phyloP scores from a whole-genome alignment of 2,329 filamentous ascomycete species.

The Cordyceps tenuipes region DNA sequence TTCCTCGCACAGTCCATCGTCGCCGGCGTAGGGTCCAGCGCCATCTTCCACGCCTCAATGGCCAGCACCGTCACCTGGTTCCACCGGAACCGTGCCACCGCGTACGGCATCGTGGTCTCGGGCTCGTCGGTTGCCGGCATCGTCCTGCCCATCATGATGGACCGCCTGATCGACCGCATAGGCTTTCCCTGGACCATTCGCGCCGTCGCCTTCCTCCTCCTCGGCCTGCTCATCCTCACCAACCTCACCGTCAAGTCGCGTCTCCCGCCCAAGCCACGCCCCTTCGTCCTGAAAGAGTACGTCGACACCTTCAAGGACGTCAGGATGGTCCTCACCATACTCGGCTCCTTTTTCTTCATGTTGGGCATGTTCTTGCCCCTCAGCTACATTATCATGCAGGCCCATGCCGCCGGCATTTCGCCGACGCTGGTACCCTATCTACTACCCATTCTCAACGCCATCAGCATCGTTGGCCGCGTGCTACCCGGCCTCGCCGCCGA shows the following conservation, averaged over 20 bases:
- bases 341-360: conserved; percentile 47
- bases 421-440: conserved; percentile 36
- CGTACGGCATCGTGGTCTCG: conserved; percentile 44
- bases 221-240: conserved; percentile 28
- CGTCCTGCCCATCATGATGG: conserved; percentile 52
- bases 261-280: conserved; percentile 36
- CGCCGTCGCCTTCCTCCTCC: conserved; percentile 37
- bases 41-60: conserved; percentile 35
- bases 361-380: conserved; percentile 47
- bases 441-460: conserved; percentile 49
- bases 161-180: conserved; percentile 41
- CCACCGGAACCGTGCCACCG: conserved; percentile 39
- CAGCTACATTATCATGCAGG: conserved; percentile 44
- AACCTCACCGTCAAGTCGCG: conserved; percentile 31
- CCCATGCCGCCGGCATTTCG: conserved; percentile 34
- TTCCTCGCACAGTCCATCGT: conserved; percentile 35
- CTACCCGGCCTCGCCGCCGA: conserved; percentile 41
- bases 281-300: conserved; percentile 40
- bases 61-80: conserved; percentile 44
- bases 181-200: conserved; percentile 43
- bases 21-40: conserved; percentile 32
- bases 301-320: conserved; percentile 37
- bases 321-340: conserved; percentile 33
- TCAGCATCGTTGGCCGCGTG: conserved; percentile 44
- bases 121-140: conserved; percentile 48